These are phyloP conservation scores for Pistacia integerrima DNA, from an alignment of 345 rosid genomes.

Conservation along the genomic window DNA sequence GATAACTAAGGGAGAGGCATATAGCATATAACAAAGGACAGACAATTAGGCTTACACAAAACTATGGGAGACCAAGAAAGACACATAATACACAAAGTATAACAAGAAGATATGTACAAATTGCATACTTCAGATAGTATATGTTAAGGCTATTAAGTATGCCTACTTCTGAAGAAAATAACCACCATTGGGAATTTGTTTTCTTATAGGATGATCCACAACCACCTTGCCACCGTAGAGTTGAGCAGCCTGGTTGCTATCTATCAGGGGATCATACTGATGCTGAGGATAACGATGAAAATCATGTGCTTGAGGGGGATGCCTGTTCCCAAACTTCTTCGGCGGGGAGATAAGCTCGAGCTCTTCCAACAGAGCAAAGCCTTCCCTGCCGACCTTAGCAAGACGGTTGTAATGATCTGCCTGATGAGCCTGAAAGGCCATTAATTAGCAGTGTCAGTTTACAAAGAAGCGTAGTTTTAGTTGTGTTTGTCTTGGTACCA, in stretches of 20 bases:
- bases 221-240: neutral
- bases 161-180: neutral
- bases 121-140: neutral
- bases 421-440: neutral
- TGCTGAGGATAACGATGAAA: neutral
- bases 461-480: no score
- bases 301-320: constrained; percentile 1
- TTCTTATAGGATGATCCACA: neutral
- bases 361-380: constrained; percentile 18
- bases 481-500: no score
- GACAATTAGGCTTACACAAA: no score
- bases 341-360: neutral
- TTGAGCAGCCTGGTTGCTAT: constrained; percentile 8
- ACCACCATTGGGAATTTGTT: neutral
- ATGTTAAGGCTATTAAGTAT: neutral
- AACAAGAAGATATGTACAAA: neutral
- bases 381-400: constrained; percentile 16
- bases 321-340: neutral
- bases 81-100: no score
- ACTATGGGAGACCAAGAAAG: no score
- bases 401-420: constrained; percentile 7
- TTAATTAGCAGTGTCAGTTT: constrained; percentile 3
- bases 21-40: neutral
- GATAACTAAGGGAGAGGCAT: neutral
- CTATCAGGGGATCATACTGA: constrained; percentile 2